These are phyloP conservation scores for Chlamydomonas schloesseri DNA, from an alignment of 139 green algal genomes.

Conservation along the genomic window DNA sequence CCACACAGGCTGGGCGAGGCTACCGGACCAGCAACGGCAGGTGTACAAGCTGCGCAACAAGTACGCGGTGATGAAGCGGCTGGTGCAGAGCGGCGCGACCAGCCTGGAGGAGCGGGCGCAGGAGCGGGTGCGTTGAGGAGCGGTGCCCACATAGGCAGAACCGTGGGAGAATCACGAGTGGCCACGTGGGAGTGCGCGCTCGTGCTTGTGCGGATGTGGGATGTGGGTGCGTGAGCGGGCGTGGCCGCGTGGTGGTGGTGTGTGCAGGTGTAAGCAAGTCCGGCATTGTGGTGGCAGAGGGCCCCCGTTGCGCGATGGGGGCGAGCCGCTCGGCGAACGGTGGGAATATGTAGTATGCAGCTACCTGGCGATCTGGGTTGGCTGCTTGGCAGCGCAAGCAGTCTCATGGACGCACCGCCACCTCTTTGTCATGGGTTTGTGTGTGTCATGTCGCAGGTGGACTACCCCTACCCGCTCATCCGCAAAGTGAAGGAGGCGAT, in stretches of 20 bases:
- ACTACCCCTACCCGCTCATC: conserved; percentile 30
- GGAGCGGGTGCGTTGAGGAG: too few species aligned
- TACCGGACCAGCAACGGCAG: conserved; percentile 28
- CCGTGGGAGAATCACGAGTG: background rate
- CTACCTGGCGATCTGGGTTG: too few species aligned
- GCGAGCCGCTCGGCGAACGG: too few species aligned
- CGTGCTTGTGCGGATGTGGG: too few species aligned
- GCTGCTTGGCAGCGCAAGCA: too few species aligned
- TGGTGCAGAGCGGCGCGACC: conserved; percentile 23
- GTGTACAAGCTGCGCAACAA: conserved; percentile 43
- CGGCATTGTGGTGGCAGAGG: too few species aligned
- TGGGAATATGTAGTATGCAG: too few species aligned
- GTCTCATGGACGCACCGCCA: too few species aligned
- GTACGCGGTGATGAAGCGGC: conserved; percentile 28
- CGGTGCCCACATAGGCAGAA: conserved; percentile 18
- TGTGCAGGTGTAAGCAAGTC: background rate
- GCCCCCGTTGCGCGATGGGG: too few species aligned
- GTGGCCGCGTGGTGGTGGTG: background rate
- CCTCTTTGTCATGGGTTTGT: too few species aligned
- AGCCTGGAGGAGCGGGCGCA: background rate
- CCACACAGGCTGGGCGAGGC: conserved; percentile 11
- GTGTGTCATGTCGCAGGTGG: too few species aligned
- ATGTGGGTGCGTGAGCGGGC: too few species aligned
- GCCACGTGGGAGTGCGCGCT: background rate
- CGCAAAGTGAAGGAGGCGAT: conserved; percentile 37